A percentile compares a stretch with the other conserved stretches of the same genome.
Conservation (phyloP, 1,139 yeast species). For the Magnusiomyces fungicola region DNA sequence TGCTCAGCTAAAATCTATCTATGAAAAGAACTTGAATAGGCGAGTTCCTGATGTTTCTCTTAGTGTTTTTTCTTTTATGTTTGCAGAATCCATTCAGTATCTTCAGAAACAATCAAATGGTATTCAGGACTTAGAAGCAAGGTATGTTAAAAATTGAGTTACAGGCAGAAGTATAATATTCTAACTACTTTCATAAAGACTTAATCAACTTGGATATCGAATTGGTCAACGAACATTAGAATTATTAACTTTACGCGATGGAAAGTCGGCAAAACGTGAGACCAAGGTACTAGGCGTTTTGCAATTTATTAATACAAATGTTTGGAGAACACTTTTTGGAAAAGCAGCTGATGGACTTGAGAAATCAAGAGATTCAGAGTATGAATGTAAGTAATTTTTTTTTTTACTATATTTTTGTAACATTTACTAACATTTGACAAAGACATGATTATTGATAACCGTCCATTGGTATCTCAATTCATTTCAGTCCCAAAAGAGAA, state of each 20-base stretch:
- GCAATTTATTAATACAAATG: conserved; percentile 72
- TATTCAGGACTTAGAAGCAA: conserved; percentile 64
- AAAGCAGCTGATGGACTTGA: conserved; percentile 81
- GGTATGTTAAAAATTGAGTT: conserved; percentile 16
- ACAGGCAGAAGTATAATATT: too few species aligned
- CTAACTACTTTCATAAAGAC: conserved; percentile 29
- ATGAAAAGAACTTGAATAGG: conserved; percentile 61
- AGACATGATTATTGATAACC: conserved; percentile 66
- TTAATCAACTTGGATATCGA: conserved; percentile 70
- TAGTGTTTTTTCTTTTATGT: conserved; percentile 61
- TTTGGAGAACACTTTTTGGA: conserved; percentile 82
- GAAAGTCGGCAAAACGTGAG: conserved; percentile 68
- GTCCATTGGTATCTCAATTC: conserved; percentile 69
- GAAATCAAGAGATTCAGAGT: conserved; percentile 70
- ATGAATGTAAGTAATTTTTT: conserved; percentile 45
- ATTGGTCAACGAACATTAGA: conserved; percentile 57
- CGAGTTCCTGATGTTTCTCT: conserved; percentile 60
- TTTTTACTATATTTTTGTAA: neutral
- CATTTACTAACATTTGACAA: neutral
- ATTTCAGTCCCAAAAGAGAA: conserved; percentile 77
- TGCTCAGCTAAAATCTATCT: conserved; percentile 35
- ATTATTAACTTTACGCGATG: conserved; percentile 51
- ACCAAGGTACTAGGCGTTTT: conserved; percentile 65
- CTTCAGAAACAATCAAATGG: conserved; percentile 58
- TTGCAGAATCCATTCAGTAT: conserved; percentile 66